Base-by-base conservation (phyloP, 306 rosid genomes). In the Dalbergia cultrata region DNA sequence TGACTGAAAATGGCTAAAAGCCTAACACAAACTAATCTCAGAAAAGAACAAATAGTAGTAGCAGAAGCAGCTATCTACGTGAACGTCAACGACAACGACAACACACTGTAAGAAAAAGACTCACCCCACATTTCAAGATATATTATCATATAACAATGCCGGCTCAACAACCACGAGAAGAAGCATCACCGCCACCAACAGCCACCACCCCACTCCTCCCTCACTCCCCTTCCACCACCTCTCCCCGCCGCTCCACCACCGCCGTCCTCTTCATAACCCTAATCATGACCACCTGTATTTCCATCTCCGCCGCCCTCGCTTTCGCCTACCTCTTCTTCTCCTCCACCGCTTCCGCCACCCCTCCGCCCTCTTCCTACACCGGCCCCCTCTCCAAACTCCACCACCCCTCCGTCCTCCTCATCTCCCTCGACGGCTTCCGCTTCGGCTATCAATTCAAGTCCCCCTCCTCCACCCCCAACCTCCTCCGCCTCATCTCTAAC, bases 391-490 rank as follows among this genome's bases (percentile, higher is more conserved):
- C 60, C 0, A 89, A 83, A 4, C 94, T 95, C 37, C 70, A 74
- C 8, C 97, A 22, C 34, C 89, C 98, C 0, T 89, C 87, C 4
- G 92, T 96, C 12, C 49, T 96, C 37, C 66, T 96, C 60, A 81
- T 96, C 61, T 96, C 99, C 71, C 93, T 92, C 0, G 98, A 96
- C 19, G 99, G 99, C 16, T 96, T 96, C 50, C 92, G 99, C 31
- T 96, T 96, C 67, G 99, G 99, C 9, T 96, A 96, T 88, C 99
- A 96, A 49, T 89, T 85, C 95, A 96, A 96, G 41, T 81, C 97
- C 18, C 8, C 81, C 12, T 68, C 90, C 2, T 97, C 31, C 31
- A 26, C 97, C 8, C 98, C 98, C 6, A 92, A 89, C 26, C 85
- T 93, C 7, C 80, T 34, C 47, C 97, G 98, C 10, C 83, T 96